A percentile compares a stretch with the other conserved stretches of the same genome.
Evolutionary conservation across 1,284 basidiomycete species (phyloP).

Genomic region (Taiwanofungus camphoratus): DNA sequence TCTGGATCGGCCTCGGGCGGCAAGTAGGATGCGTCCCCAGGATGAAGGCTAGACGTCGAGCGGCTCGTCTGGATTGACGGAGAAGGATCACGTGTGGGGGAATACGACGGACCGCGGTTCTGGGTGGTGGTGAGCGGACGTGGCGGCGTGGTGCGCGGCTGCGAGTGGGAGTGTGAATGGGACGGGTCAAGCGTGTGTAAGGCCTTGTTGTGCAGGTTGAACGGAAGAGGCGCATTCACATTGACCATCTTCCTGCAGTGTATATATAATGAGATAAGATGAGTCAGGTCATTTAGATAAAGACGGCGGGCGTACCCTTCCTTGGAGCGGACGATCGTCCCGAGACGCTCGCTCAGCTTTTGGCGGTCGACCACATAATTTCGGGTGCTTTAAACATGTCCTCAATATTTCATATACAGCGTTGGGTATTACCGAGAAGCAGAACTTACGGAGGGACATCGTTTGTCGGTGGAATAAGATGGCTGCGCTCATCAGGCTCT

Average conservation of each 20-base stretch:
- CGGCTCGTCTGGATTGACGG: slow-evolving; percentile 28
- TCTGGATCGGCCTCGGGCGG: slow-evolving; percentile 24
- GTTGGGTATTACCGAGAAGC: background rate
- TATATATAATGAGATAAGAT: too few relatives aligned
- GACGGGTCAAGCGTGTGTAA: slow-evolving; percentile 29
- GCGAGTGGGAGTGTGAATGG: slow-evolving; percentile 12
- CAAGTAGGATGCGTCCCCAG: slow-evolving; percentile 27
- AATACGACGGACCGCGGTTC: slow-evolving; percentile 17
- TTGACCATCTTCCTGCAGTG: slow-evolving; percentile 65
- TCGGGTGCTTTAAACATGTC: slow-evolving; percentile 5
- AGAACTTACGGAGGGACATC: slow-evolving; percentile 18
- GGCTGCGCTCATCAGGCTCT: slow-evolving; percentile 27
- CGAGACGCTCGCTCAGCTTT: slow-evolving; percentile 47
- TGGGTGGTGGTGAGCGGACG: slow-evolving; percentile 7
- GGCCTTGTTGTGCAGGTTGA: slow-evolving; percentile 54
- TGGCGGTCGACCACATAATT: slow-evolving; percentile 42
- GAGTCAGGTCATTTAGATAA: slow-evolving; percentile 5
- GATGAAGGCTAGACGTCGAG: slow-evolving; percentile 27
- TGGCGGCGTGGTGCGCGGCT: slow-evolving; percentile 3
- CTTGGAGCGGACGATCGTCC: slow-evolving; percentile 54
- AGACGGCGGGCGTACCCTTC: slow-evolving; percentile 45
- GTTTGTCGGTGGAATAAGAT: slow-evolving; percentile 26
- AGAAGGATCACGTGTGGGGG: slow-evolving; percentile 22
- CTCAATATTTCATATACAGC: background rate
- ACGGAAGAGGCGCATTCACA: slow-evolving; percentile 55